Evolutionary conservation across 371 early-diverging fungal species (phyloP).

Genomic region (Apophysomyces trapeziformis): DNA sequence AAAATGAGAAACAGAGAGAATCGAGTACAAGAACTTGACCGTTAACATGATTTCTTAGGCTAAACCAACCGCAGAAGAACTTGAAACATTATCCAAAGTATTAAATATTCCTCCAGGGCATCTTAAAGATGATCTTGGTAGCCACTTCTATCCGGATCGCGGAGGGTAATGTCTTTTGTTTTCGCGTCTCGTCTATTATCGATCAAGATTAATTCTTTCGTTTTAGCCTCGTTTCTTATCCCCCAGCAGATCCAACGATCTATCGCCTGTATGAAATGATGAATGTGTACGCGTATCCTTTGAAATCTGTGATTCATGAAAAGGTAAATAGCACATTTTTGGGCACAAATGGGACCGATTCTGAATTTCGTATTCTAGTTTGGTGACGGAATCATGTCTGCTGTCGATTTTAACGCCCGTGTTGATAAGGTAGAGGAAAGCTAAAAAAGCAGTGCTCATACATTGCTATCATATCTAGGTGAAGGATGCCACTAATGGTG

Average conservation of each 20-base stretch:
- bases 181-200: not conserved
- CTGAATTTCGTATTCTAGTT: conserved; percentile 25
- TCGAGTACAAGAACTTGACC: not conserved
- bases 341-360: not conserved
- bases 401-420: conserved; percentile 61
- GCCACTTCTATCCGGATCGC: conserved; percentile 58
- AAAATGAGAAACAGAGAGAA: not conserved
- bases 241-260: conserved; percentile 59
- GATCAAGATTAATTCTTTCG: not conserved
- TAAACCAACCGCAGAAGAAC: conserved; percentile 53
- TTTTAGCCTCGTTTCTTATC: conserved; percentile 45
- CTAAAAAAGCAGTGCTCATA: not conserved
- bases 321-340: conserved; percentile 35
- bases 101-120: conserved; percentile 61
- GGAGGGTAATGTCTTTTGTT: conserved; percentile 41
- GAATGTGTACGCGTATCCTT: conserved; percentile 57
- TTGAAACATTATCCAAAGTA: conserved; percentile 50
- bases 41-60: conserved; percentile 32
- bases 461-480: conserved; percentile 31
- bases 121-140: conserved; percentile 57
- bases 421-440: conserved; percentile 56
- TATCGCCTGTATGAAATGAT: conserved; percentile 63
- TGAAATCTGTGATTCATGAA: conserved; percentile 60
- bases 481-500: conserved; percentile 44
- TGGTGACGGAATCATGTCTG: conserved; percentile 73